Evolutionary conservation across 2,329 filamentous ascomycete species (phyloP).

Genomic region (Fusarium foetens): DNA sequence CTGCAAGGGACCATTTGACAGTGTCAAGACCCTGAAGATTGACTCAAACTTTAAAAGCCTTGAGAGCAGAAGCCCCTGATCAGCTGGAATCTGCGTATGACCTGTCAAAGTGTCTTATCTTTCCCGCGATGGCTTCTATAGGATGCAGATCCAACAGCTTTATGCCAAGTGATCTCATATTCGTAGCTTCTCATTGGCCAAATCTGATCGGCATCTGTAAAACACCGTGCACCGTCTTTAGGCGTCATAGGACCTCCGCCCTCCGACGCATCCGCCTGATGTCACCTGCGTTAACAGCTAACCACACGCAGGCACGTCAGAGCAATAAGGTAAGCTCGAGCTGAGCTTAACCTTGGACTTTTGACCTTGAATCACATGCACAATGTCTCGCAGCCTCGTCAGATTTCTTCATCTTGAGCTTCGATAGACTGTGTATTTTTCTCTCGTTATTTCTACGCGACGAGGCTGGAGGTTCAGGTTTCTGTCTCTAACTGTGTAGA

Average conservation of each 20-base stretch:
- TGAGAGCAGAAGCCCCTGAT: not conserved
- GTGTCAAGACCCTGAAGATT: not conserved
- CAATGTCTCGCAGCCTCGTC: conserved; percentile 36
- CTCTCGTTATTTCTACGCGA: conserved; percentile 2
- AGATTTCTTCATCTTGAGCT: conserved; percentile 9
- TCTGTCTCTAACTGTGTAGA: conserved; percentile 1
- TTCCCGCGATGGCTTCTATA: conserved; percentile 14
- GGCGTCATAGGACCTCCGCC: conserved; percentile 38
- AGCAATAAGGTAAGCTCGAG: conserved; percentile 10
- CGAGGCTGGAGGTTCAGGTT: conserved; percentile 19
- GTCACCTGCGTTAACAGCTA: conserved; percentile 32
- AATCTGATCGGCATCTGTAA: conserved; percentile 11
- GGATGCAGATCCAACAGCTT: conserved; percentile 22
- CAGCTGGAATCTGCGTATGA: conserved; percentile 27
- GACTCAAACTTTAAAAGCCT: not conserved
- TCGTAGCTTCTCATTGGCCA: conserved; percentile 29
- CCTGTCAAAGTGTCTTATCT: not conserved
- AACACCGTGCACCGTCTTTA: conserved; percentile 22
- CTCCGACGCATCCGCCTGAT: conserved; percentile 42
- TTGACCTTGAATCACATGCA: conserved; percentile 39
- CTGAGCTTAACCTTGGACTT: conserved; percentile 19
- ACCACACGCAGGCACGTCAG: conserved; percentile 11
- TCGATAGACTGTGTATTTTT: not conserved
- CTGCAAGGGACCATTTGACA: not conserved
- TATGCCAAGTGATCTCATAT: conserved; percentile 27